These are phyloP conservation scores for Leishmania aethiopica DNA, from an alignment of 208 protist species.

Conservation along the genomic window DNA sequence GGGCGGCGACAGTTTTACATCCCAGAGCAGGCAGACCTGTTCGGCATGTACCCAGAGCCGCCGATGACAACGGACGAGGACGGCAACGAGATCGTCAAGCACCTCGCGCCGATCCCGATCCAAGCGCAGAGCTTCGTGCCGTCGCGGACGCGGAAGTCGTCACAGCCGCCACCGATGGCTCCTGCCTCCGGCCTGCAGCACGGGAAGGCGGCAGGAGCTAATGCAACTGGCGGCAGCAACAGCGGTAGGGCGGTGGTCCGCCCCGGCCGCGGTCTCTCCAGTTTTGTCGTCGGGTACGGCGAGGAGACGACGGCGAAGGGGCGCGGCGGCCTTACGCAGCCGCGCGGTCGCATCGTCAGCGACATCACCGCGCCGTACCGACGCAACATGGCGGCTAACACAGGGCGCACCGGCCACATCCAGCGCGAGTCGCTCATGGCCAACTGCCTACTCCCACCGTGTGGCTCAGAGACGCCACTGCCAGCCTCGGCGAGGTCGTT, in stretches of 20 bases:
- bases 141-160: constrained; percentile 9
- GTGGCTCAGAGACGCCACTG: not conserved
- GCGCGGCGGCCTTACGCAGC: constrained; percentile 20
- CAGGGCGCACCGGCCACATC: constrained; percentile 15
- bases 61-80: constrained; percentile 31
- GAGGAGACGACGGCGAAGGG: constrained; percentile 14
- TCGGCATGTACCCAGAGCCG: constrained; percentile 47
- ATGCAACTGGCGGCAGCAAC: not conserved
- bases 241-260: not conserved
- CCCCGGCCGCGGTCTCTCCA: constrained; percentile 15
- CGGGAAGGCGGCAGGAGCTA: not conserved
- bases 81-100: constrained; percentile 19
- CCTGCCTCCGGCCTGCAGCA: not conserved
- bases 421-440: constrained; percentile 19
- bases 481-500: not conserved
- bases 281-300: constrained; percentile 28
- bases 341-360: constrained; percentile 26
- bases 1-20: constrained; percentile 49
- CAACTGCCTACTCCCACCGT: not conserved
- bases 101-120: constrained; percentile 22
- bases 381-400: constrained; percentile 20
- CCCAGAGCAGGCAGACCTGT: constrained; percentile 42
- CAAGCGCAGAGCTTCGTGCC: constrained; percentile 19
- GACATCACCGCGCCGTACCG: constrained; percentile 35
- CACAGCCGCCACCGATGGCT: not conserved